Percentiles rank a stretch among this genome's conserved stretches.
Evolutionary conservation across 495 filamentous ascomycete genomes (phyloP).

Genomic region (Massariosphaeria phaeospora): DNA sequence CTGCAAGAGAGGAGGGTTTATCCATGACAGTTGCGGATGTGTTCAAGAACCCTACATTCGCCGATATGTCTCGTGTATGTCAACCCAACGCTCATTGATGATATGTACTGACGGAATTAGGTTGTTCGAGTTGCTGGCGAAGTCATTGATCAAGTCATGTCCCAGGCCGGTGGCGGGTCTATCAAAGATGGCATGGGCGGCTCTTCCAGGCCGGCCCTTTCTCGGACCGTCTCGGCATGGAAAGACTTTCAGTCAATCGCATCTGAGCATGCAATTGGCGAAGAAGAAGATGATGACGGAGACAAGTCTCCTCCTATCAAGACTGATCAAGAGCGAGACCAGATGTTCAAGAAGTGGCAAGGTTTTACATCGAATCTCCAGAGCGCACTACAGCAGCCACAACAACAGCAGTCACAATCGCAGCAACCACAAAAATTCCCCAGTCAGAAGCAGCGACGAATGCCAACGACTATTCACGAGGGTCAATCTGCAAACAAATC

Average conservation of each 20-base stretch:
- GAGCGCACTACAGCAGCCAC: background rate
- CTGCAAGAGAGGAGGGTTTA: constrained; percentile 24
- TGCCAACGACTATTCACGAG: constrained; percentile 18
- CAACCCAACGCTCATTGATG: background rate
- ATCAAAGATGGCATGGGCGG: background rate
- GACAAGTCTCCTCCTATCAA: background rate
- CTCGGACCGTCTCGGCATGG: constrained; percentile 2
- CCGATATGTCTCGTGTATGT: constrained; percentile 24
- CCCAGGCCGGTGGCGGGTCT: constrained; percentile 19
- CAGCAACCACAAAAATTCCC: background rate
- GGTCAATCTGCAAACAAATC: constrained; percentile 13
- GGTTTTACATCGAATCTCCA: constrained; percentile 10
- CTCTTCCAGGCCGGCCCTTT: constrained; percentile 1
- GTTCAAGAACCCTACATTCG: constrained; percentile 24
- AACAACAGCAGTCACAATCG: too few species aligned
- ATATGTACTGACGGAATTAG: constrained; percentile 8
- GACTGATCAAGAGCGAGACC: constrained; percentile 3
- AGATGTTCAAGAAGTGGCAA: constrained; percentile 26
- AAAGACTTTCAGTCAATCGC: constrained; percentile 26
- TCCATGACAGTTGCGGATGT: constrained; percentile 30
- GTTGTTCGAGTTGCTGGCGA: constrained; percentile 29
- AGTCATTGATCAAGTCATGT: constrained; percentile 30
- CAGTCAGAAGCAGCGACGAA: constrained; percentile 4
- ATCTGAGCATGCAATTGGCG: constrained; percentile 21
- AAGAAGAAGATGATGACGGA: constrained; percentile 7